Evolutionary conservation across 148 eudicot genomes (phyloP), one percentile per base, ranked within the genome.

Genomic region (Silene conica): DNA sequence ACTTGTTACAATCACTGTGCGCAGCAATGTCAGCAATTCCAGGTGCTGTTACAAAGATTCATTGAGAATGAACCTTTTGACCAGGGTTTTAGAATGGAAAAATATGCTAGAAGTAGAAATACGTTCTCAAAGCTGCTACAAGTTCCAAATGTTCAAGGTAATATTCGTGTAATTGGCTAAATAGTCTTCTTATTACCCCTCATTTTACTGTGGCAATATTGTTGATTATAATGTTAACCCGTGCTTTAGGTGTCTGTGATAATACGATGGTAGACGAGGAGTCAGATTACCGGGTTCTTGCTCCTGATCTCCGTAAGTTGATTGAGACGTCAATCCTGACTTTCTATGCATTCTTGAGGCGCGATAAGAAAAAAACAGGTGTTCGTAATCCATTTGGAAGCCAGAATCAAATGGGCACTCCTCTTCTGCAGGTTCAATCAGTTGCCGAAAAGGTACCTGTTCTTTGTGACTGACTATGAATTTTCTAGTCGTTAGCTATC

Each of bases 21-120:
- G 14, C 97, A 95, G 84, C 94, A 87, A 68, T 92, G 89, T 78
- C 97, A 95, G 78, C 99, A 95, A 76, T 95, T 95, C 71, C 89
- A 87, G 84, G 99, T 95, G 64, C 84, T 95, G 76, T 73, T 95
- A 76, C 96, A 95, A 77, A 85, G 99, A 56, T 95, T 87, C 76
- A 90, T 92, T 26, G 99, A 95, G 80, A 92, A 90, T 68, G 97
- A 95, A 79, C 98, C 98, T 59, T 95, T 90, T 76, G 89, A 95
- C 78, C 85, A 80, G 61, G 97, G 97, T 16, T 55, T 58, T 31
- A 87, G 99, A 75, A 85, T 89, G 13, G 94, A 90, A 68, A 85
- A 92, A 55, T 95, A 87, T 85, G 94, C 94, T 80, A 89, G 87
- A 62, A 83, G 83, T 22, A 86, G 97, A 77, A 85, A 79, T 71